Evolutionary conservation across 768 basidiomycete species (phyloP).

Genomic region (Lenzites betulinus): DNA sequence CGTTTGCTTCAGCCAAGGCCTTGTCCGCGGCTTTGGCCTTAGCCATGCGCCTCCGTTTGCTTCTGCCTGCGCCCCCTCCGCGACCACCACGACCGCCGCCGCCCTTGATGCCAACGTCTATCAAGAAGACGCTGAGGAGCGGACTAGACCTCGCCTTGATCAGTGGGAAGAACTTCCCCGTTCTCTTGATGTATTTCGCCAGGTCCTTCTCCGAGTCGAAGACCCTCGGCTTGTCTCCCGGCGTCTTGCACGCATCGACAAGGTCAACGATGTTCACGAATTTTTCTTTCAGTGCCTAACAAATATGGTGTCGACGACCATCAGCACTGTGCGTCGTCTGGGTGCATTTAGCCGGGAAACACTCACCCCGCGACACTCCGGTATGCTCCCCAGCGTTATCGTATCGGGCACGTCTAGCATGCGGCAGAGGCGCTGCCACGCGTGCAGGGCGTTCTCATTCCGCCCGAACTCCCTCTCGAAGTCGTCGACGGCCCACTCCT

Average conservation of each 20-base stretch:
- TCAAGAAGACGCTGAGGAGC: background rate
- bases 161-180: background rate
- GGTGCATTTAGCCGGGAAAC: background rate
- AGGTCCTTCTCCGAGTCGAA: background rate
- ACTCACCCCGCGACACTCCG: background rate
- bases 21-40: background rate
- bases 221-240: background rate
- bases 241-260: background rate
- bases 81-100: too few relatives aligned
- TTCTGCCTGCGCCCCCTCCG: background rate
- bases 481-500: background rate
- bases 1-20: background rate
- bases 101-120: background rate
- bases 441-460: background rate
- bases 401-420: background rate
- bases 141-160: background rate
- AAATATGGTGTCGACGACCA: background rate
- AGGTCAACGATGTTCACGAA: constrained; percentile 10
- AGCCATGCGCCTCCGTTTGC: background rate
- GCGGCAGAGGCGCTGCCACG: background rate
- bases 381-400: background rate
- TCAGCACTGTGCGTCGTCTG: background rate
- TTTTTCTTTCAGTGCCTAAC: background rate
- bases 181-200: background rate
- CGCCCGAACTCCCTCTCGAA: background rate